These are phyloP conservation scores for Crucibulum laeve DNA, from an alignment of 768 basidiomycete species.

Conservation along the genomic window DNA sequence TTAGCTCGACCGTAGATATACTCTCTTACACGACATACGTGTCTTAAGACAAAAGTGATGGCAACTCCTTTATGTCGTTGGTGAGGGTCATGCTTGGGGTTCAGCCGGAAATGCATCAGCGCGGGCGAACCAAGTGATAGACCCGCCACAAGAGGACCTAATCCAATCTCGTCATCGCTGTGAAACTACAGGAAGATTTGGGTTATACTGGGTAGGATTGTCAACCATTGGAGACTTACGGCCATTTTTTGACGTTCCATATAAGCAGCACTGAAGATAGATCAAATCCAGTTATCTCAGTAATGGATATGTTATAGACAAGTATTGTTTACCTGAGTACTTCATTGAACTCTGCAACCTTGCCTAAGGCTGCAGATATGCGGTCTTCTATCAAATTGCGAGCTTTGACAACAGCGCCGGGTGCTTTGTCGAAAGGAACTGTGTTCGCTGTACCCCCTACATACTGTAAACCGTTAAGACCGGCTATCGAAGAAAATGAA, in stretches of 20 bases:
- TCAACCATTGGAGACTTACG: conserved; percentile 33
- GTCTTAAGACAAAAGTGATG: conserved; percentile 58
- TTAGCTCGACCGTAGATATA: neutral
- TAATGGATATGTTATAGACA: neutral
- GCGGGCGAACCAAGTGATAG: conserved; percentile 76
- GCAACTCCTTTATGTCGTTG: conserved; percentile 28
- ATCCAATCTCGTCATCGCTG: conserved; percentile 70
- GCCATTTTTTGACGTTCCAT: conserved; percentile 86
- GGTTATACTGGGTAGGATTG: neutral
- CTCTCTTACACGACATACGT: conserved; percentile 38
- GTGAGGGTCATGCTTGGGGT: conserved; percentile 28
- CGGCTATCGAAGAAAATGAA: neutral
- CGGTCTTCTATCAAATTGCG: conserved; percentile 55
- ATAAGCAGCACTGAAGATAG: conserved; percentile 57
- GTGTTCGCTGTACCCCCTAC: conserved; percentile 76
- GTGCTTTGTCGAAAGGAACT: conserved; percentile 55
- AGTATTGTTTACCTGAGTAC: conserved; percentile 47
- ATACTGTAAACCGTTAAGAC: conserved; percentile 42
- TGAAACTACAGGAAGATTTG: conserved; percentile 50
- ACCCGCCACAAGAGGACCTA: conserved; percentile 72
- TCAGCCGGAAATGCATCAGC: conserved; percentile 72
- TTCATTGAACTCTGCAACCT: conserved; percentile 59
- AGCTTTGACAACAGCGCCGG: conserved; percentile 55
- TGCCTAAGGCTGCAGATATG: conserved; percentile 39
- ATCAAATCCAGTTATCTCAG: conserved; percentile 2